Conservation (phyloP, 2,329 filamentous ascomycete genomes). For the Ophiostoma fasciatum region DNA sequence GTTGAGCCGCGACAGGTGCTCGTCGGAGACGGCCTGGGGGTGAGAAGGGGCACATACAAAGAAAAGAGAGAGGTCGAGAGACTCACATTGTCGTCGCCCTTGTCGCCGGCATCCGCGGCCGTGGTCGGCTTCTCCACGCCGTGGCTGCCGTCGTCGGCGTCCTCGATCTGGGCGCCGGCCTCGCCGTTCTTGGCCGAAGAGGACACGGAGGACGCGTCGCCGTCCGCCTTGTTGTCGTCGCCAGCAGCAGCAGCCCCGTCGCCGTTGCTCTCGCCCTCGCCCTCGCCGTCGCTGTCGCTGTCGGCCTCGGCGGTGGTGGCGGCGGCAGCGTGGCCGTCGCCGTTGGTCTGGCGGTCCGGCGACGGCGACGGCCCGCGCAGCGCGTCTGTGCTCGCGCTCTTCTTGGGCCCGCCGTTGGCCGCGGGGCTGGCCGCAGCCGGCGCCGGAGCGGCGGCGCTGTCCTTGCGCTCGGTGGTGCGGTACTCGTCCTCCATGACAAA, state of each 20-base stretch:
- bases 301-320: constrained; percentile 18
- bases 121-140: constrained; percentile 64
- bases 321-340: no score
- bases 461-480: constrained; percentile 69
- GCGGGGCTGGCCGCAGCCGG: constrained; percentile 12
- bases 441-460: constrained; percentile 28
- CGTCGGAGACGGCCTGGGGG: constrained; percentile 26
- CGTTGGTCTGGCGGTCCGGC: constrained; percentile 42
- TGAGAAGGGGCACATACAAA: background rate
- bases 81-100: constrained; percentile 57
- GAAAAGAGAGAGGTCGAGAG: background rate
- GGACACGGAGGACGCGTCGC: no score
- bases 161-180: background rate
- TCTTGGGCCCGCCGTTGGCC: constrained; percentile 19
- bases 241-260: no score
- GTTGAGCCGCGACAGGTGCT: constrained; percentile 77
- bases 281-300: constrained; percentile 20
- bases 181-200: constrained; percentile 10
- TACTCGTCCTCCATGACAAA: constrained; percentile 99
- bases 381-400: constrained; percentile 69
- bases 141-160: constrained; percentile 17
- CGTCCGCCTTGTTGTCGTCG: no score
- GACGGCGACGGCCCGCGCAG: constrained; percentile 62
- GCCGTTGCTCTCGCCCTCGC: no score
- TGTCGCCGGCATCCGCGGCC: constrained; percentile 60